Conservation (phyloP, 208 protist species). For the Acanthamoeba castellanii region DNA sequence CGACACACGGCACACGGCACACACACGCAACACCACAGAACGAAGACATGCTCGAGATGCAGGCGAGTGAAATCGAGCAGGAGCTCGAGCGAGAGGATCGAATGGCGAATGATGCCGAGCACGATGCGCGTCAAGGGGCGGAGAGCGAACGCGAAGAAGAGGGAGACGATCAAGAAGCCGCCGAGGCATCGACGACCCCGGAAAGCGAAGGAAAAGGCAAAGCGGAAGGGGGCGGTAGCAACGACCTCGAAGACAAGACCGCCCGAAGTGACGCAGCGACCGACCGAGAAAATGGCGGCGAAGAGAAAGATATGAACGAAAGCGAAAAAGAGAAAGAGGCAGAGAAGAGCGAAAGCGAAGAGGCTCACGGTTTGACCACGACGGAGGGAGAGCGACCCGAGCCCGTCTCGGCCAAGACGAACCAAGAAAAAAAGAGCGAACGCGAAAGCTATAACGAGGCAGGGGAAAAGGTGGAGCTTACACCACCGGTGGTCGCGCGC, state of each 20-base stretch:
- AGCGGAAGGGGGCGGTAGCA: background rate
- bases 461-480: background rate
- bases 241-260: background rate
- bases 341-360: constrained; percentile 20
- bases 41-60: background rate
- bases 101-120: background rate
- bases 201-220: background rate
- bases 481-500: background rate
- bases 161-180: constrained; percentile 16
- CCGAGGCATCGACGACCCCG: background rate
- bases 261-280: background rate
- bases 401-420: background rate
- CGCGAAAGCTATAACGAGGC: background rate
- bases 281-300: background rate
- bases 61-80: background rate
- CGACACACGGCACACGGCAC: too few relatives aligned
- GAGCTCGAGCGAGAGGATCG: constrained; percentile 1
- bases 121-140: background rate
- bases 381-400: background rate
- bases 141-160: constrained; percentile 10
- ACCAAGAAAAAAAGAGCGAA: too few relatives aligned
- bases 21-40: background rate
- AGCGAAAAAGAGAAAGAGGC: background rate
- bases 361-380: background rate
- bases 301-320: background rate